Conservation (phyloP, 805 yeast species). For the Candida golubevii region DNA sequence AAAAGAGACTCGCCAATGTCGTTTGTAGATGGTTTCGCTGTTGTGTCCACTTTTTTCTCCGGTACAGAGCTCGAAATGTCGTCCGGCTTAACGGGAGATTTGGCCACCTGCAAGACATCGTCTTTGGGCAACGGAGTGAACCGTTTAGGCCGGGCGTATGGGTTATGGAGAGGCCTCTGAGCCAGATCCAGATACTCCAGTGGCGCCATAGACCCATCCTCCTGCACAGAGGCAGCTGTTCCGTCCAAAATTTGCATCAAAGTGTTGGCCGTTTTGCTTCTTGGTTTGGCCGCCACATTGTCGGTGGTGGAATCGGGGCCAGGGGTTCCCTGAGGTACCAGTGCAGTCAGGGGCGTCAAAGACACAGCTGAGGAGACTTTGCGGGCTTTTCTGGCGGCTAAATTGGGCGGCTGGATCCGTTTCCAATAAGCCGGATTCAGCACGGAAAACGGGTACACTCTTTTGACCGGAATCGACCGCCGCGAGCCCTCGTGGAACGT, state of each 20-base stretch:
- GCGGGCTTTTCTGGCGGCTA: slow-evolving; percentile 14
- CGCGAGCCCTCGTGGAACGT: slow-evolving; percentile 24
- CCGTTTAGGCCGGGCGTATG: slow-evolving; percentile 12
- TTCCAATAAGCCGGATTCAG: slow-evolving; percentile 43
- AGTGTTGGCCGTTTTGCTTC: slow-evolving; percentile 48
- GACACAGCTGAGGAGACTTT: slow-evolving; percentile 10
- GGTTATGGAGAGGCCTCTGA: slow-evolving; percentile 15
- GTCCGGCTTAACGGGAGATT: slow-evolving; percentile 20
- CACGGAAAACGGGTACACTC: slow-evolving; percentile 44
- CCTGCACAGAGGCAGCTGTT: neutral
- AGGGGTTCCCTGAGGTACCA: neutral
- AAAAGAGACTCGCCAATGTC: neutral
- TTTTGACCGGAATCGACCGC: slow-evolving; percentile 29
- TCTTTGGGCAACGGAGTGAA: slow-evolving; percentile 9
- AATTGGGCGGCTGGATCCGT: slow-evolving; percentile 32
- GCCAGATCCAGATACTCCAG: neutral
- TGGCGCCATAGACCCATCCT: slow-evolving; percentile 3
- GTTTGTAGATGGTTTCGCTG: slow-evolving; percentile 6
- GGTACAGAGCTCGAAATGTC: slow-evolving; percentile 35
- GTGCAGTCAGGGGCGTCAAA: neutral
- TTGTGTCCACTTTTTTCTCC: slow-evolving; percentile 28
- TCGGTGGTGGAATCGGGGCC: slow-evolving; percentile 1
- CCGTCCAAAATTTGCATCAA: slow-evolving; percentile 42
- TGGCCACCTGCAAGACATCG: neutral
- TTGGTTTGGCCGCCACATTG: slow-evolving; percentile 18